Conservation (phyloP, 1,284 basidiomycete species). For the Xerocomus nothofagi region DNA sequence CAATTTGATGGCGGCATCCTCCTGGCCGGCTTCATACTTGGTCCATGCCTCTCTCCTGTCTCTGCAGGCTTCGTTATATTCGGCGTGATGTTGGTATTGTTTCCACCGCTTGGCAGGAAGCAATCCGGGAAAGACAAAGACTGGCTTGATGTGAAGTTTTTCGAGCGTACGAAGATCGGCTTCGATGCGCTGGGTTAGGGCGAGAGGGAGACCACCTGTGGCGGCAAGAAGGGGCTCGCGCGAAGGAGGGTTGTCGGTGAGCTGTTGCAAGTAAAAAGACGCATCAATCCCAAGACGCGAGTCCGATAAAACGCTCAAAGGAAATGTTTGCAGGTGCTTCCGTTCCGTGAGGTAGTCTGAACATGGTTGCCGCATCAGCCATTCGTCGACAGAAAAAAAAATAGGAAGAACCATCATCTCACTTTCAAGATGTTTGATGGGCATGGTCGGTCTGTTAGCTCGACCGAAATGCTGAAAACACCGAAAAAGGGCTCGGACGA, state of each 20-base stretch:
- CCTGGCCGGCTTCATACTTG: constrained; percentile 86
- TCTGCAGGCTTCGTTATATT: constrained; percentile 70
- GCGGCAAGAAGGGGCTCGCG: constrained; percentile 92
- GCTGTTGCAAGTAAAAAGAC: constrained; percentile 81
- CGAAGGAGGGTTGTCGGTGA: constrained; percentile 75
- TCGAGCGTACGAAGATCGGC: constrained; percentile 89
- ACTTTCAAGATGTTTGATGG: constrained; percentile 59
- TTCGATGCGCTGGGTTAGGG: constrained; percentile 85
- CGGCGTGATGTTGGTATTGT: constrained; percentile 51
- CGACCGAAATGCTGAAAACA: constrained; percentile 7
- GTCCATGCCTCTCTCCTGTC: constrained; percentile 84
- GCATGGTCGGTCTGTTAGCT: constrained; percentile 38
- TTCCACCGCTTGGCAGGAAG: constrained; percentile 68
- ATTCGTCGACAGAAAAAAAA: not conserved
- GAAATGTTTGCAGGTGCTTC: constrained; percentile 82
- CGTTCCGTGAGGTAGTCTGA: constrained; percentile 84
- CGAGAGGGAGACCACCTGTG: constrained; percentile 90
- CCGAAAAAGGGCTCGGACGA: constrained; percentile 17
- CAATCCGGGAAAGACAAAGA: constrained; percentile 95
- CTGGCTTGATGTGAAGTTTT: constrained; percentile 91
- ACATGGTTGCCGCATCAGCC: not conserved
- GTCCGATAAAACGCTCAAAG: constrained; percentile 83
- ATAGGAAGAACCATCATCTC: constrained; percentile 15
- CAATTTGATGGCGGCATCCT: constrained; percentile 81
- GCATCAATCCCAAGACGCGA: constrained; percentile 98